Base-by-base conservation (phyloP, 257 asterid genomes). In the Voacanga thouarsii region DNA sequence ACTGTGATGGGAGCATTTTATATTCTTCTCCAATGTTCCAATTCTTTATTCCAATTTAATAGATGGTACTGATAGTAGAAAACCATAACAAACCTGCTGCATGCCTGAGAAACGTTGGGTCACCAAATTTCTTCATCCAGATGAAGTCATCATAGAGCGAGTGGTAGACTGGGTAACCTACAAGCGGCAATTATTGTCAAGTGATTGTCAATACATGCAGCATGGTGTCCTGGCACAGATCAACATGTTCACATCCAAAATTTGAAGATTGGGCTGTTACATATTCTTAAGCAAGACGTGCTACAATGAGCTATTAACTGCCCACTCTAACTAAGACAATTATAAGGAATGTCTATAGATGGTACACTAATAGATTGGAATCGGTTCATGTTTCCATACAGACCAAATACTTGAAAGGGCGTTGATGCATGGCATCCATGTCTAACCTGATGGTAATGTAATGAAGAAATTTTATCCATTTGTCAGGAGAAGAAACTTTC, bases 91-190 rank as follows among this genome's bases (percentile, higher is more conserved):
- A 51, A 84, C 96, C 94, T 94, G 98, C 96, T 49, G 84, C 90
- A 75, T 92, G 94, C 87, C 96, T 92, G 65, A 78, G 93, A 81
- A 94, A 92, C 90, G 79, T 77, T 7, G 97, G 98, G 73, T 94
- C 98, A 28, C 97, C 98, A 80, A 89, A 94, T 85, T 87, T 92
- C 84, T 80, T 89, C 98, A 92, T 92, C 98, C 97, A 94, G 72
- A 76, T 72, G 37, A 89, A 92, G 74, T 94, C 97, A 83, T 91
- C 97, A 50, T 92, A 94, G 90, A 89, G 85, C 8, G 97, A 94
- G 83, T 94, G 98, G 82, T 90, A 92, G 63, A 92, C 96, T 0
- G 97, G 97, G 83, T 92, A 94, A 72, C 76, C 97, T 92, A 89
- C 85, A 87, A 79, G 66, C 21, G 19, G 71, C 28, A 73, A 64